These are phyloP conservation scores for Diversispora epigaea DNA, from an alignment of 192 early-diverging fungal species.

Conservation along the genomic window DNA sequence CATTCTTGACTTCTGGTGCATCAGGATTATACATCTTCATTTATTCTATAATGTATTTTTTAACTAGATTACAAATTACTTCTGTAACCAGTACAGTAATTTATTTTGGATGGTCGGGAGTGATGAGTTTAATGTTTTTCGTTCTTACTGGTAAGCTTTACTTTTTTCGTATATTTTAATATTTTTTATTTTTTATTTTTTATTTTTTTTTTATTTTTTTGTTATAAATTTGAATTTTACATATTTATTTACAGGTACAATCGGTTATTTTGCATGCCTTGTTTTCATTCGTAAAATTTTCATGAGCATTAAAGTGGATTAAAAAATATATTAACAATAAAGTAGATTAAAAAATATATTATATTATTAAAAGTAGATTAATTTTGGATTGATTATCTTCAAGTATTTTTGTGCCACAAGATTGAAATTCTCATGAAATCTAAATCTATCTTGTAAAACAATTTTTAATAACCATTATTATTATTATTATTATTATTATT, in stretches of 20 bases:
- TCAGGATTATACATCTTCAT: constrained; percentile 84
- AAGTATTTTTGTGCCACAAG: background rate
- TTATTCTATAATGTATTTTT: constrained; percentile 88
- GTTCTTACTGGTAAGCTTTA: constrained; percentile 56
- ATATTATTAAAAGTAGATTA: background rate
- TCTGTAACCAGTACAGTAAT: constrained; percentile 73
- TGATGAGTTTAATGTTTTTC: constrained; percentile 76
- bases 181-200: background rate
- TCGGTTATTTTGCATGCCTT: constrained; percentile 78
- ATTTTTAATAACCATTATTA: too few relatives aligned
- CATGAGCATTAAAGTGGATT: constrained; percentile 82
- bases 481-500: too few relatives aligned
- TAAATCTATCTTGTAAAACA: too few relatives aligned
- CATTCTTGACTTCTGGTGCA: constrained; percentile 83
- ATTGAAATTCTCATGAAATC: too few relatives aligned
- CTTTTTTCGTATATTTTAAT: constrained; percentile 34
- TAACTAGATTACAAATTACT: constrained; percentile 74
- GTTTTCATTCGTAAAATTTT: constrained; percentile 81
- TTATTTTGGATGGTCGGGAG: constrained; percentile 88
- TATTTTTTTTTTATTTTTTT: background rate
- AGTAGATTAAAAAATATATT: too few relatives aligned
- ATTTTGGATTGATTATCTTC: background rate
- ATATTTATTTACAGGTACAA: constrained; percentile 50
- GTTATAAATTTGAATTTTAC: background rate
- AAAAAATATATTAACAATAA: constrained; percentile 33